Conservation (phyloP, 2,329 filamentous ascomycete species). For the Arachnomyces sp. region DNA sequence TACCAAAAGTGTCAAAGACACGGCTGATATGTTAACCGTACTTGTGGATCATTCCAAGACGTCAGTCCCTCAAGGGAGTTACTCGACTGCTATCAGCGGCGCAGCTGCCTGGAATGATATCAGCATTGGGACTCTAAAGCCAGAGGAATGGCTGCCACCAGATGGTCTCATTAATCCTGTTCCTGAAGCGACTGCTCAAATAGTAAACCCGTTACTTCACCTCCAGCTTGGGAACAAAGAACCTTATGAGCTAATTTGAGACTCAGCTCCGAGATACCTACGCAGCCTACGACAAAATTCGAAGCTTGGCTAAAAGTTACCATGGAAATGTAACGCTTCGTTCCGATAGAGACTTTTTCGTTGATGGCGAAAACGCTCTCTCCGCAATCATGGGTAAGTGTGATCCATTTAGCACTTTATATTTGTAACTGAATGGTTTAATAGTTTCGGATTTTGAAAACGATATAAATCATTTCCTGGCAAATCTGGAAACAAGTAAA, state of each 20-base stretch:
- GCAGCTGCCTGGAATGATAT: slow-evolving; percentile 4
- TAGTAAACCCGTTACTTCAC: slow-evolving; percentile 1
- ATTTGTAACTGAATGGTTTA: not conserved
- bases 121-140: slow-evolving; percentile 7
- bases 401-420: not conserved
- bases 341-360: slow-evolving; percentile 3
- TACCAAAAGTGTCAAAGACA: not conserved
- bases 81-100: not conserved
- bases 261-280: slow-evolving; percentile 1
- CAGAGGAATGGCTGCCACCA: slow-evolving; percentile 4
- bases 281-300: slow-evolving; percentile 6
- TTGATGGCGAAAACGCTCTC: slow-evolving; percentile 4
- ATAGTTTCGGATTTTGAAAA: slow-evolving; percentile 4
- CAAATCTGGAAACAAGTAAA: not conserved
- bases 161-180: slow-evolving; percentile 6
- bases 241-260: not conserved
- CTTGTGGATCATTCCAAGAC: not conserved
- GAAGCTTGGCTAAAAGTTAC: slow-evolving; percentile 5
- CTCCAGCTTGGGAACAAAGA: too few relatives aligned
- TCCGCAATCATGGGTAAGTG: slow-evolving; percentile 1
- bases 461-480: slow-evolving; percentile 1
- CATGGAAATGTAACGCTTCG: slow-evolving; percentile 6
- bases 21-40: not conserved
- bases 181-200: slow-evolving; percentile 6
- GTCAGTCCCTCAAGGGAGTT: too few relatives aligned